Evolutionary conservation across 768 basidiomycete genomes (phyloP), one percentile per base, ranked within the genome.

Genomic region (Pleurotus citrinopileatus): DNA sequence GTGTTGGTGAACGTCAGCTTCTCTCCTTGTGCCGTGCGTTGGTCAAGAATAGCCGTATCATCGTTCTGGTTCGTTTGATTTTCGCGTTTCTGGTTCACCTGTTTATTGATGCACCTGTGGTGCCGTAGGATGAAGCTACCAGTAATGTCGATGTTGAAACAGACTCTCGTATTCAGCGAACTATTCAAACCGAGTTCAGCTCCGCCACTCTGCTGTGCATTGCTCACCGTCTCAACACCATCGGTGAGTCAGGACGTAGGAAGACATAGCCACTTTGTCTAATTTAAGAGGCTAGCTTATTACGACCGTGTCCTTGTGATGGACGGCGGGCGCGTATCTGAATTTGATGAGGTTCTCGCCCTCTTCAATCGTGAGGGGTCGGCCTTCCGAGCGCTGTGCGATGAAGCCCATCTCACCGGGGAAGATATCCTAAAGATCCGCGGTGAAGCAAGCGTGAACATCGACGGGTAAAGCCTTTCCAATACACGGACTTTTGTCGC

Each of bases 221-320:
- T 19, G 81, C 81, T 0, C 82, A 83, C 61, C 70, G 81, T n/a
- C 62, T 83, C 38, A 81, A 83, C 59, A 83, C 81, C 2, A 82
- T 87, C 48, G 74, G 77, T 74, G 57, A 53, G 70, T 54, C 13
- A n/a, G 22, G 9, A 13, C 15, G 42, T 12, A 9, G 42, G 17
- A 10, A 22, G 45, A 53, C 22, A 13, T 42, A 42, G 17, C 50
- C 23, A 45, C 28, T 7, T 29, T 40, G 56, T 12, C 34, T 51
- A 22, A 36, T 26, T 13, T n/a, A 19, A 9, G 4, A 5, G 55
- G 2, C 10, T 42, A 82, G 81, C 74, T 0, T 79, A 87, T 60
- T 88, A 84, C 57, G 85, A 88, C 60, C 76, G 82, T 19, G 75
- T 89, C 23, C 67, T 91, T 15, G 87, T 90, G 42, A 86, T 92